Base-by-base conservation (phyloP, 441 rosid species). In the Rhodomyrtus psidioides region DNA sequence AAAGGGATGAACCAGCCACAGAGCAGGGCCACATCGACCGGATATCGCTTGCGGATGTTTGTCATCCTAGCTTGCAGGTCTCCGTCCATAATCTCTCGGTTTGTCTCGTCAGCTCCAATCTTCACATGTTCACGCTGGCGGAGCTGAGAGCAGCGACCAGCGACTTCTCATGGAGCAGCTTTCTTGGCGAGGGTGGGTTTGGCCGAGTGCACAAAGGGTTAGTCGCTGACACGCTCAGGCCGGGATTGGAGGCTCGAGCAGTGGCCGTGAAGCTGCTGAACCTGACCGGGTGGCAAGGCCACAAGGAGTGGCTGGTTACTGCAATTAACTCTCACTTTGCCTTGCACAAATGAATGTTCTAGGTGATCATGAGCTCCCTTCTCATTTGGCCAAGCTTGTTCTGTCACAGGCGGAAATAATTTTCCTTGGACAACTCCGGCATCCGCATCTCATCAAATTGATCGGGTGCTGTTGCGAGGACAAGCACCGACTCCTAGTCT, bases 261-360 rank as follows among this genome's bases (percentile, higher is more conserved):
- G 88, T 83, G 4, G 86, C 88, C 23, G 85, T 86, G 83, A 86
- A 86, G 86, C 83, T 83, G 16, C 83, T 83, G 75, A 83, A 86
- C 53, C 39, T 51, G 85, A 79, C 75, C n/a, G 86, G 88, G 26
- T 26, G 26, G 27, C 86, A 86, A 55, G 88, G 88, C 44, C 88
- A 86, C 49, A 86, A 58, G 85, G 88, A 86, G 85, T 86, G 88
- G 88, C 83, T 86, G 86, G 88, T 86, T 23, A 2, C 23, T 17
- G 24, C 24, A 53, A 6, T 30, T 26, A 10, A 39, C 27, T 19
- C 17, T 70, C 56, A 34, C 15, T 28, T 42, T 83, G 44, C 12
- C 21, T 46, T 26, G 42, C 30, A 24, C 34, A 65, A 19, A 34
- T 34, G 76, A 65, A 65, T 65, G 76, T 65, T 34, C 39, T 5